phyloP scores from a whole-genome alignment of 176 grass and related monocot genomes.

The Microstegium vimineum region DNA sequence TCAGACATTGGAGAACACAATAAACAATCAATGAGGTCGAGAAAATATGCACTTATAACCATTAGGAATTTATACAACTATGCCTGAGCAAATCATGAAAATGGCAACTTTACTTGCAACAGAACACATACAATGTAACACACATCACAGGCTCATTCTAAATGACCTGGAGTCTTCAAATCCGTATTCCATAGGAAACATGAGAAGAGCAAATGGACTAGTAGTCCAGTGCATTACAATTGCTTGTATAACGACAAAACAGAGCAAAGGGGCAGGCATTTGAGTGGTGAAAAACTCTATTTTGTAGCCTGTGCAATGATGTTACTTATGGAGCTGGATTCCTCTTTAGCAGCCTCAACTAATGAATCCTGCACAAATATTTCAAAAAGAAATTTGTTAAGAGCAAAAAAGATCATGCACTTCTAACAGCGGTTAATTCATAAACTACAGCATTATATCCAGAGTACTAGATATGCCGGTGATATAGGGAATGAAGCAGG shows the following conservation, averaged over 20 bases:
- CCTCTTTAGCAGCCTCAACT: constrained; percentile 84
- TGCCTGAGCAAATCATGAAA: not conserved
- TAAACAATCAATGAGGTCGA: not conserved
- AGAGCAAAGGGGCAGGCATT: not conserved
- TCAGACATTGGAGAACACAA: not conserved
- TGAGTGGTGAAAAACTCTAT: constrained; percentile 23
- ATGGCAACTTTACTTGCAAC: not conserved
- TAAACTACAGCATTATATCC: not conserved
- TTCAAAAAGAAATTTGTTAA: not conserved
- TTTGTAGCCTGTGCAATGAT: constrained; percentile 81
- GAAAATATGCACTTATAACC: not conserved
- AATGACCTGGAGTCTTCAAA: not conserved
- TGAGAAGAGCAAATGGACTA: constrained; percentile 8
- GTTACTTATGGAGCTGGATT: constrained; percentile 77
- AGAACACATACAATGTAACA: constrained; percentile 15
- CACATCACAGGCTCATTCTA: constrained; percentile 7
- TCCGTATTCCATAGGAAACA: not conserved
- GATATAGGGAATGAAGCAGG: not conserved
- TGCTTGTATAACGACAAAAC: constrained; percentile 14
- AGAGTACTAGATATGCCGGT: not conserved
- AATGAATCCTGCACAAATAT: constrained; percentile 49
- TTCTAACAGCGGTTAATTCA: constrained; percentile 3
- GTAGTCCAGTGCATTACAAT: constrained; percentile 25
- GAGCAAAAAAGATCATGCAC: not conserved
- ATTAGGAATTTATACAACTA: constrained; percentile 25